Percentiles rank a stretch among this genome's conserved stretches.
phyloP scores from a whole-genome alignment of 2,329 filamentous ascomycete genomes.

The Seiridium cupressi region DNA sequence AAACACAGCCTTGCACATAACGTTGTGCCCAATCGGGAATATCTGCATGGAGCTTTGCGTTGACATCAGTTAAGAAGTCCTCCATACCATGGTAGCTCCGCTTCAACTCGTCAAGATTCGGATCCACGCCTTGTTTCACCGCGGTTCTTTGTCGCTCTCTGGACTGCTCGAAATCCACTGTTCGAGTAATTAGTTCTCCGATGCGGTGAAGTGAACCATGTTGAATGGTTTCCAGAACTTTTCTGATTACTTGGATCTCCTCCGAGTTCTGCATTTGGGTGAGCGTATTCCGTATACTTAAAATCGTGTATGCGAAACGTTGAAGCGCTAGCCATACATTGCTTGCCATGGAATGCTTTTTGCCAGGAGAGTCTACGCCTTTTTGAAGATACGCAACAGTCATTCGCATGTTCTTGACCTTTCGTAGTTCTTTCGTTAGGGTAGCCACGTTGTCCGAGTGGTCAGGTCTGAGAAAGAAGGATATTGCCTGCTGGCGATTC shows the following conservation, averaged over 20 bases:
- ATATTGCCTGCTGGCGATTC: slow-evolving; percentile 69
- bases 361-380: slow-evolving; percentile 61
- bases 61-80: slow-evolving; percentile 67
- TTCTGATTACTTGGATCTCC: slow-evolving; percentile 49
- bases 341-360: slow-evolving; percentile 53
- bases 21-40: slow-evolving; percentile 58
- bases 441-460: slow-evolving; percentile 58
- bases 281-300: slow-evolving; percentile 67
- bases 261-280: slow-evolving; percentile 54
- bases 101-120: slow-evolving; percentile 75
- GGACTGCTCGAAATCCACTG: slow-evolving; percentile 78
- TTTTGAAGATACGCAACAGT: slow-evolving; percentile 71
- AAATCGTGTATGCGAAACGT: slow-evolving; percentile 67
- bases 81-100: slow-evolving; percentile 76
- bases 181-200: slow-evolving; percentile 68
- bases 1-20: slow-evolving; percentile 73
- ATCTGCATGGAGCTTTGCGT: slow-evolving; percentile 58
- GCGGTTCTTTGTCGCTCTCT: slow-evolving; percentile 69
- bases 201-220: slow-evolving; percentile 59
- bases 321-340: slow-evolving; percentile 72
- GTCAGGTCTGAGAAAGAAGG: slow-evolving; percentile 63
- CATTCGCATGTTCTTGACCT: slow-evolving; percentile 72
- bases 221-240: slow-evolving; percentile 61
- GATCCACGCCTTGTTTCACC: slow-evolving; percentile 69
- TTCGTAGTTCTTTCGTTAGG: slow-evolving; percentile 62